Conservation (phyloP, 2,329 filamentous ascomycete species). For the Botrytis deweyae region DNA sequence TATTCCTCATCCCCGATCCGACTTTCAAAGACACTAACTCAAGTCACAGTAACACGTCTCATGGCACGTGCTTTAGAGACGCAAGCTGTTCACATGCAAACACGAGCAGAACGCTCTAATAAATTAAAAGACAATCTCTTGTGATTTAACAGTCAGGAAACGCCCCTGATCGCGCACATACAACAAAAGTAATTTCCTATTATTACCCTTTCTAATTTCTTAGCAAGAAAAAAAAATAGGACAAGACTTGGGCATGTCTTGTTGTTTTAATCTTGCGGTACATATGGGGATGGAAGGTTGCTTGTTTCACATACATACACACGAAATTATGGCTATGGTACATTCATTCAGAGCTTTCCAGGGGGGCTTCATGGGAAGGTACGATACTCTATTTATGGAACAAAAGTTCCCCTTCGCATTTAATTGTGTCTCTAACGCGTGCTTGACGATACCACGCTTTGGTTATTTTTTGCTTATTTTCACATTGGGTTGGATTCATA, state of each 20-base stretch:
- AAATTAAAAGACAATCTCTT: neutral
- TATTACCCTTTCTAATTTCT: neutral
- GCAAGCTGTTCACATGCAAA: conserved; percentile 13
- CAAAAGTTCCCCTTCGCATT: neutral
- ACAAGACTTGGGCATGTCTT: conserved; percentile 5
- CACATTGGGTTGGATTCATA: neutral
- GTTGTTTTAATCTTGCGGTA: neutral
- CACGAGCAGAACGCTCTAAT: neutral
- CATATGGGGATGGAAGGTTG: neutral
- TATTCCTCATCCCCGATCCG: conserved; percentile 25
- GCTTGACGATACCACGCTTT: conserved; percentile 1
- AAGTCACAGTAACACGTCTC: conserved; percentile 60
- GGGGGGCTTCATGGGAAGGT: neutral
- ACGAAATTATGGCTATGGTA: neutral
- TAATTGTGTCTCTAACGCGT: neutral
- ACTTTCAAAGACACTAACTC: conserved; percentile 33
- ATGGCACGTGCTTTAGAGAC: conserved; percentile 51
- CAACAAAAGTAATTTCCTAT: neutral
- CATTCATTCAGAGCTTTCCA: neutral
- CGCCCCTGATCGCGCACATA: neutral
- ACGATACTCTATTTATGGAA: neutral
- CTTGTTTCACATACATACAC: conserved; percentile 3
- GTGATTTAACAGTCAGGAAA: neutral
- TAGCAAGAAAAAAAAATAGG: neutral
- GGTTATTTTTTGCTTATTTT: neutral